Conservation (phyloP, 768 basidiomycete genomes). For the Leccinum rimulosum region DNA sequence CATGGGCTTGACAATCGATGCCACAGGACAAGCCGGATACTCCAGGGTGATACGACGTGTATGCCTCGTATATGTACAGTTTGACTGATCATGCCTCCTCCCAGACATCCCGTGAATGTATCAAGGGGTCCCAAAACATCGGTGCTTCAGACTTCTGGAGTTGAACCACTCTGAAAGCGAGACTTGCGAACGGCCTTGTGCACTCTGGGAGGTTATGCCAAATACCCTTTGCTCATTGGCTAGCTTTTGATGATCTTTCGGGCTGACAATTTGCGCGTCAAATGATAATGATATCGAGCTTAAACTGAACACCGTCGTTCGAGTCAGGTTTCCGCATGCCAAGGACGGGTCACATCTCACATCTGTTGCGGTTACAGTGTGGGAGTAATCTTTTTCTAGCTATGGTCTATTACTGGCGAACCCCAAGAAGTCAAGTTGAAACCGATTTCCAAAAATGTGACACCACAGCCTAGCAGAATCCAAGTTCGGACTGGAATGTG, state of each 20-base stretch:
- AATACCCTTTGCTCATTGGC: neutral
- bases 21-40: neutral
- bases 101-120: neutral
- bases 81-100: neutral
- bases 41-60: neutral
- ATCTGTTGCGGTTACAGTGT: neutral
- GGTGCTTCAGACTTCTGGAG: neutral
- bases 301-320: neutral
- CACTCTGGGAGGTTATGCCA: neutral
- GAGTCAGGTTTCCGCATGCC: neutral
- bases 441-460: constrained; percentile 4
- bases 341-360: too few species aligned
- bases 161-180: neutral
- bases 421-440: constrained; percentile 1
- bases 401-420: neutral
- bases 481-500: constrained; percentile 3
- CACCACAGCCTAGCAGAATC: neutral
- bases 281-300: neutral
- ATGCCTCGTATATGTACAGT: neutral
- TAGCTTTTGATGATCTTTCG: neutral
- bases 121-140: neutral
- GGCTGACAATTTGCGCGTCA: neutral
- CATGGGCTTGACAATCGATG: too few species aligned
- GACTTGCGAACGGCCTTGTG: neutral
- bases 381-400: constrained; percentile 1